Conservation (phyloP, 768 basidiomycete species). For the Pleurotus giganteus region DNA sequence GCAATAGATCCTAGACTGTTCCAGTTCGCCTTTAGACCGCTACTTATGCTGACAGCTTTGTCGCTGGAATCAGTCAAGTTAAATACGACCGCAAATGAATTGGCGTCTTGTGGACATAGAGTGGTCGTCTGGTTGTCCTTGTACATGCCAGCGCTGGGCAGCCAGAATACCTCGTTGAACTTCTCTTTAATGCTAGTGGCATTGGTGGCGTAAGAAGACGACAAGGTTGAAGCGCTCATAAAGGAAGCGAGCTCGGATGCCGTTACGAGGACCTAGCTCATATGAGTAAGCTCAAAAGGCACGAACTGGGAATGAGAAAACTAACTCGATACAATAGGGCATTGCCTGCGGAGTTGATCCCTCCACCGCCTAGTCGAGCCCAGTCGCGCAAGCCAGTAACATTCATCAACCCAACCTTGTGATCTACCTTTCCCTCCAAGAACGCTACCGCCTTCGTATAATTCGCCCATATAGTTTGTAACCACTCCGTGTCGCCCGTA, state of each 20-base stretch:
- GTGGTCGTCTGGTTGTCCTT: constrained; percentile 53
- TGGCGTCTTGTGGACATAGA: constrained; percentile 55
- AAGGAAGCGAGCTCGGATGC: constrained; percentile 41
- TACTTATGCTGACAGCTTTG: constrained; percentile 41
- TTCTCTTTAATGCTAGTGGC: constrained; percentile 45
- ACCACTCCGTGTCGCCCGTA: constrained; percentile 51
- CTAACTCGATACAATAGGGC: constrained; percentile 48
- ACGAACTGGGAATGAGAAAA: not conserved
- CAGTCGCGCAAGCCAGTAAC: constrained; percentile 57
- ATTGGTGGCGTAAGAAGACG: constrained; percentile 38
- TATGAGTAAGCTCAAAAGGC: not conserved
- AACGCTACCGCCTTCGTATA: constrained; percentile 57
- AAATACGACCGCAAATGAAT: constrained; percentile 53
- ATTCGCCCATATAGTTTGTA: constrained; percentile 50
- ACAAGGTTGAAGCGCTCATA: constrained; percentile 32
- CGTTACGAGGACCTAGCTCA: constrained; percentile 45
- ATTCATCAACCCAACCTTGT: constrained; percentile 47
- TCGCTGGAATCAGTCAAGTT: constrained; percentile 41
- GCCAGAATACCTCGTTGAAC: constrained; percentile 56
- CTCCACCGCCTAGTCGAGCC: constrained; percentile 55
- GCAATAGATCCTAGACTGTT: constrained; percentile 48
- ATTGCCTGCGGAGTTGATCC: constrained; percentile 55
- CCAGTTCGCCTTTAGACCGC: constrained; percentile 51
- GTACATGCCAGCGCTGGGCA: constrained; percentile 45
- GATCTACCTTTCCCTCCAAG: constrained; percentile 49